Evolutionary conservation across 768 basidiomycete genomes (phyloP).

Genomic region (Saitozyma podzolica): DNA sequence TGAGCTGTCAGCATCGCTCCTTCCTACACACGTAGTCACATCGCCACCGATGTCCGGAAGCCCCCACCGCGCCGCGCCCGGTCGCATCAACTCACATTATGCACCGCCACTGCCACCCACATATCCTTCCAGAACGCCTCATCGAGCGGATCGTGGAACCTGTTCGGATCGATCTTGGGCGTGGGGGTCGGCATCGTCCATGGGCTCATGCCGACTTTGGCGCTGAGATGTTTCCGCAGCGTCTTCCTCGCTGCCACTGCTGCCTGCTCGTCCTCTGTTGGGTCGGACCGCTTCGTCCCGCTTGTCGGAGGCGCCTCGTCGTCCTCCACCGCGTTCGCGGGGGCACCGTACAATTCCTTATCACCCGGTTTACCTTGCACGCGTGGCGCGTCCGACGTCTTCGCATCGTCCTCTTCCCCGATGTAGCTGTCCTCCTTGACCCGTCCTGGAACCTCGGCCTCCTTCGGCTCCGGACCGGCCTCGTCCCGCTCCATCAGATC

Average conservation of each 20-base stretch:
- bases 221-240: slow-evolving; percentile 60
- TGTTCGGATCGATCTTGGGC: slow-evolving; percentile 72
- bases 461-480: slow-evolving; percentile 6
- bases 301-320: slow-evolving; percentile 59
- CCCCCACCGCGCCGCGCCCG: background rate
- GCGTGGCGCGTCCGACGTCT: slow-evolving; percentile 32
- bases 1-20: slow-evolving; percentile 1
- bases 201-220: slow-evolving; percentile 60
- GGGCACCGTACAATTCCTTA: slow-evolving; percentile 58
- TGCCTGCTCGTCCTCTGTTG: slow-evolving; percentile 56
- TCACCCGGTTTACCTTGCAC: slow-evolving; percentile 29
- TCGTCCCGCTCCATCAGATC: slow-evolving; percentile 44
- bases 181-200: slow-evolving; percentile 68
- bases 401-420: slow-evolving; percentile 48
- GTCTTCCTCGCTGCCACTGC: slow-evolving; percentile 59
- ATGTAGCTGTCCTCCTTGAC: slow-evolving; percentile 47
- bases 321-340: slow-evolving; percentile 59
- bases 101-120: slow-evolving; percentile 82
- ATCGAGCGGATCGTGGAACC: slow-evolving; percentile 83
- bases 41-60: no score
- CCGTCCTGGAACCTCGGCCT: slow-evolving; percentile 40
- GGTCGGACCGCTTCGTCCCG: slow-evolving; percentile 55
- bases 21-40: background rate
- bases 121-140: slow-evolving; percentile 86
- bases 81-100: slow-evolving; percentile 67